Base-by-base conservation (phyloP, 176 grass and related monocot genomes). In the Avena eriantha region DNA sequence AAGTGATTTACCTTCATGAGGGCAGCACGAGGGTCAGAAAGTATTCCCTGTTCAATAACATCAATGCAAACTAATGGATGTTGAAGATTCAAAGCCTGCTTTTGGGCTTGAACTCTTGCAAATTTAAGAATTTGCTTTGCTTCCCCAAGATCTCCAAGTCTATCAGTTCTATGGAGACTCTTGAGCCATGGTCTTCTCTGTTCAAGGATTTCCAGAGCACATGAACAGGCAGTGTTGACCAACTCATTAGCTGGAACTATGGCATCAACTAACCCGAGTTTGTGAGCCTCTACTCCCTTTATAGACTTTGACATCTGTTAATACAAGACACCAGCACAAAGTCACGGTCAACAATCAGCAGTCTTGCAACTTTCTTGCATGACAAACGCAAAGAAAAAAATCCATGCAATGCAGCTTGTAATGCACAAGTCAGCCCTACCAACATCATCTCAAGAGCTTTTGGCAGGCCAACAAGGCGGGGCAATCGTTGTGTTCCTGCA, bases 361-460 rank as follows among this genome's bases (percentile, higher is more conserved):
- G 34, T 35, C 59, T 54, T 8, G 45, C 35, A 56, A 41, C 21
- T 68, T 82, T 90, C 5, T 90, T 57, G 60, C 85, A 84, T 60
- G 21, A 69, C 7, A 47, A 87, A 56, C 7, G 26, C 11, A 47
- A 47, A 23, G 35, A 15, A 60, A 34, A 29, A 19, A 83, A 60
- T 54, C 6, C 1, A 78, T 67, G 73, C 45, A 67, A 23, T 68
- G 36, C 23, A 36, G 43, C 24, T 86, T 48, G 15, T 48, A 58
- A 76, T 67, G 17, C 19, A 74, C 16, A 75, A 80, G 9, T 80
- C 61, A 78, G 85, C 39, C 84, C 83, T 90, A 98, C 96, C 84
- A 98, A 77, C 72, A 94, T 84, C 90, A 95, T 98, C 67, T 98
- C 96, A 73, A 98, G 92, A 82, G 90, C 73, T 90, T 95, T 98